These are phyloP conservation scores for Carex littledalei DNA, from an alignment of 176 grass and related monocot genomes.

Conservation along the genomic window DNA sequence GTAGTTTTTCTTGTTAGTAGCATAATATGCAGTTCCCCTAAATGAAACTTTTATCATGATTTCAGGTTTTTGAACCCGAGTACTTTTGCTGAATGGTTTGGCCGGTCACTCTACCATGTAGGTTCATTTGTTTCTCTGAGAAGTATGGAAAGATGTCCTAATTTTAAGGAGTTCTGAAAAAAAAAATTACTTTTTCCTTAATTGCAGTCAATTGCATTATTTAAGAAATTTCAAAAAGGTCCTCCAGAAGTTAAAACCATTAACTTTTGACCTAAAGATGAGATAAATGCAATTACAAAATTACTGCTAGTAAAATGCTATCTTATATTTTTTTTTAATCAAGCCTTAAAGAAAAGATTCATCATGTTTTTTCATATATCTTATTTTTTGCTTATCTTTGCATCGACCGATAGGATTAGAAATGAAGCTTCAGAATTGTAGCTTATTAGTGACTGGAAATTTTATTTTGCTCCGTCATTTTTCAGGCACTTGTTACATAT, in stretches of 20 bases:
- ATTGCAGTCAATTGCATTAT: neutral
- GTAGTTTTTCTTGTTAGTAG: neutral
- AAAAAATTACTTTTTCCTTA: neutral
- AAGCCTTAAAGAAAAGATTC: neutral
- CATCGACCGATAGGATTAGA: neutral
- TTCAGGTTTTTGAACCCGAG: conserved; percentile 62
- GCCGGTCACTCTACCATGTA: conserved; percentile 82
- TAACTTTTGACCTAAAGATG: neutral
- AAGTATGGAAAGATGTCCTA: neutral
- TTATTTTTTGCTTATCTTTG: neutral
- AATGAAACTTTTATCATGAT: conserved; percentile 11
- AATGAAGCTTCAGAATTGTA: neutral
- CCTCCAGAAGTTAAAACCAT: neutral
- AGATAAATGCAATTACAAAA: neutral
- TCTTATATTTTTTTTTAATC: neutral
- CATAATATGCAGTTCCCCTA: neutral
- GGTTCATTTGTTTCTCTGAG: conserved; percentile 20
- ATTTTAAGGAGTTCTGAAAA: neutral
- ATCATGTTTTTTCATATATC: neutral
- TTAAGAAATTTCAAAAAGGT: neutral
- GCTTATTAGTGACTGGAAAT: neutral
- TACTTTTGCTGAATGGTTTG: conserved; percentile 96
- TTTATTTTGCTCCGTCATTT: conserved; percentile 22
- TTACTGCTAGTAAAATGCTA: neutral
- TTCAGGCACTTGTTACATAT: conserved; percentile 72